phyloP scores from a whole-genome alignment of 768 basidiomycete genomes.

The Amanita pseudoporphyria region DNA sequence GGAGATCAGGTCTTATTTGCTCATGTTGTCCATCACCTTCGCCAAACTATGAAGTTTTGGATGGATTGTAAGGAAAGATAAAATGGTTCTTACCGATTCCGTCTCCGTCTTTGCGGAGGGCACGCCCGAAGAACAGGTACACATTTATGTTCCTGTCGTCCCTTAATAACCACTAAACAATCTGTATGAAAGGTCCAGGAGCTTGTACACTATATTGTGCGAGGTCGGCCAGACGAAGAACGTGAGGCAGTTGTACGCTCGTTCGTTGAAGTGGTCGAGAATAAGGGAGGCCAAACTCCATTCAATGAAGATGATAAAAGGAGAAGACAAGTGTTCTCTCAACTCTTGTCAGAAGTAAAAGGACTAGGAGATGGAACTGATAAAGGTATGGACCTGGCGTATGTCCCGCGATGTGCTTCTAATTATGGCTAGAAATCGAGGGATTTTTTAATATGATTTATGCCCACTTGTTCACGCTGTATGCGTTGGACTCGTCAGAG shows the following conservation, averaged over 20 bases:
- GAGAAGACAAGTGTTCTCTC: conserved; percentile 45
- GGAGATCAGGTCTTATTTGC: conserved; percentile 23
- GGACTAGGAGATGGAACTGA: conserved; percentile 70
- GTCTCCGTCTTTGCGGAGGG: conserved; percentile 83
- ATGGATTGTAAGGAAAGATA: conserved; percentile 16
- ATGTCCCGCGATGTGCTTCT: conserved; percentile 1
- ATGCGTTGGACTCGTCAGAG: conserved; percentile 44
- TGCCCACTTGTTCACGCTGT: conserved; percentile 59
- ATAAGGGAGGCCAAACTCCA: conserved; percentile 39
- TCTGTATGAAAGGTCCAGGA: conserved; percentile 52
- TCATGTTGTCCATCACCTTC: conserved; percentile 26
- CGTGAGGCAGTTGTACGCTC: conserved; percentile 51
- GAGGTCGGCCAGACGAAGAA: conserved; percentile 59
- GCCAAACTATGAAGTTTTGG: conserved; percentile 21
- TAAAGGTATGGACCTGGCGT: conserved; percentile 38
- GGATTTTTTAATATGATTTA: conserved; percentile 83
- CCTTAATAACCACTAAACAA: neutral
- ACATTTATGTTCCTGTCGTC: neutral
- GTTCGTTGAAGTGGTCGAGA: conserved; percentile 52
- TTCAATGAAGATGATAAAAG: conserved; percentile 44
- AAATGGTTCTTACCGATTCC: conserved; percentile 64
- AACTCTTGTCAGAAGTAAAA: conserved; percentile 53
- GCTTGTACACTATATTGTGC: conserved; percentile 64
- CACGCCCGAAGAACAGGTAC: conserved; percentile 81
- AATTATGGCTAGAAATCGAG: conserved; percentile 44